These are phyloP conservation scores for Amylocystis lapponica DNA, from an alignment of 768 basidiomycete species.

Conservation along the genomic window DNA sequence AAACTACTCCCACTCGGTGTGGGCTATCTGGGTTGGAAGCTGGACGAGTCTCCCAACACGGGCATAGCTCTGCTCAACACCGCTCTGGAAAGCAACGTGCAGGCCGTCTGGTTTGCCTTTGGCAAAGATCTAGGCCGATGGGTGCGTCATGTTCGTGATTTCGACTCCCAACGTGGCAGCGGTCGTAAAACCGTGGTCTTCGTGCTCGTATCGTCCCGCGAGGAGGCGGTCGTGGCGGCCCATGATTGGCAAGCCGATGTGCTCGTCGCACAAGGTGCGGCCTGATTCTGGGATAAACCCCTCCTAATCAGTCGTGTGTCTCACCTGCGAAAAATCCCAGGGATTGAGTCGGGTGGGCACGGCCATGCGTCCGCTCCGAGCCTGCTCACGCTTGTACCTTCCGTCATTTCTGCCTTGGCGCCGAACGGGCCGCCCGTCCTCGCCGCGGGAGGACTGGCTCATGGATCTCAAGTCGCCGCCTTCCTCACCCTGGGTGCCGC, in stretches of 20 bases:
- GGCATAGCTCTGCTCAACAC: constrained; percentile 39
- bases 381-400: constrained; percentile 53
- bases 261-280: constrained; percentile 71
- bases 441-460: constrained; percentile 72
- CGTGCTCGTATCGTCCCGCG: constrained; percentile 53
- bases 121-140: constrained; percentile 53
- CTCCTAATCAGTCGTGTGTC: background rate
- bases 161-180: constrained; percentile 38
- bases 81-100: constrained; percentile 49
- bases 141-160: constrained; percentile 53
- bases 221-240: constrained; percentile 53
- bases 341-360: constrained; percentile 79
- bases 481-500: constrained; percentile 61
- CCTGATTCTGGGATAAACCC: background rate
- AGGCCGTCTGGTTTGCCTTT: constrained; percentile 73
- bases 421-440: constrained; percentile 48
- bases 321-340: no score
- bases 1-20: constrained; percentile 62
- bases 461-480: constrained; percentile 59
- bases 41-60: constrained; percentile 46
- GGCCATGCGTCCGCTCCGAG: constrained; percentile 53
- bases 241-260: constrained; percentile 66
- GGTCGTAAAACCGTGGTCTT: constrained; percentile 49
- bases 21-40: constrained; percentile 66
- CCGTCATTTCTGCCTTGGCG: constrained; percentile 40